Percentiles rank a stretch among this genome's conserved stretches.
Conservation (phyloP, 2,329 filamentous ascomycete species). For the Fusarium luffae region DNA sequence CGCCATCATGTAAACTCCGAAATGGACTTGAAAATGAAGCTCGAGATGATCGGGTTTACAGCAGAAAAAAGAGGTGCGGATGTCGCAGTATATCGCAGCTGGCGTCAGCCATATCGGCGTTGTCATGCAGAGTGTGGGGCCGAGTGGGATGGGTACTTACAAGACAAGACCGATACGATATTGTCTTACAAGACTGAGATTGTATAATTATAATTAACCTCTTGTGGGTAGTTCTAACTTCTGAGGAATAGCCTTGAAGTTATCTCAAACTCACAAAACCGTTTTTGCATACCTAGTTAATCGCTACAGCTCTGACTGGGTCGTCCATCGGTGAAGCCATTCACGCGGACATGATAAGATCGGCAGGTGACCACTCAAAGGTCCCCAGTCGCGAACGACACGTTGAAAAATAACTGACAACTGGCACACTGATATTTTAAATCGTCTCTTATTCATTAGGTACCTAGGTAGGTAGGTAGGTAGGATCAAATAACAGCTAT, state of each 20-base stretch:
- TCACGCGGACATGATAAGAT: background rate
- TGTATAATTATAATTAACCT: too few relatives aligned
- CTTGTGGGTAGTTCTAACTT: too few relatives aligned
- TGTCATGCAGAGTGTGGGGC: background rate
- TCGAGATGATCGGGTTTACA: background rate
- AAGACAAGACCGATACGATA: background rate
- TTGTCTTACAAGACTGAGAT: too few relatives aligned
- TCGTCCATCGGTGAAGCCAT: constrained; percentile 10
- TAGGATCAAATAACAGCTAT: background rate
- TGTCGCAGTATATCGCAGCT: constrained; percentile 10
- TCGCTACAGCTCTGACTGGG: too few relatives aligned
- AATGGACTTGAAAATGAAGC: background rate
- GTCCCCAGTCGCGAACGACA: background rate
- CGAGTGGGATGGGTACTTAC: background rate
- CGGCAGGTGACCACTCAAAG: background rate
- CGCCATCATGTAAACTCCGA: constrained; percentile 15
- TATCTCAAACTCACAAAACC: too few relatives aligned
- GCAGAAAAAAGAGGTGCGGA: background rate
- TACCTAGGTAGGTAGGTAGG: too few relatives aligned
- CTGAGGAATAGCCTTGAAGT: too few relatives aligned
- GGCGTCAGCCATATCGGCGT: constrained; percentile 39
- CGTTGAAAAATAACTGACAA: background rate
- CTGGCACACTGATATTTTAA: background rate
- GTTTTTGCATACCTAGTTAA: too few relatives aligned
- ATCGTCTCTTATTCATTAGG: background rate